phyloP scores from a whole-genome alignment of 768 basidiomycete species.

The Termitomyces sp. region DNA sequence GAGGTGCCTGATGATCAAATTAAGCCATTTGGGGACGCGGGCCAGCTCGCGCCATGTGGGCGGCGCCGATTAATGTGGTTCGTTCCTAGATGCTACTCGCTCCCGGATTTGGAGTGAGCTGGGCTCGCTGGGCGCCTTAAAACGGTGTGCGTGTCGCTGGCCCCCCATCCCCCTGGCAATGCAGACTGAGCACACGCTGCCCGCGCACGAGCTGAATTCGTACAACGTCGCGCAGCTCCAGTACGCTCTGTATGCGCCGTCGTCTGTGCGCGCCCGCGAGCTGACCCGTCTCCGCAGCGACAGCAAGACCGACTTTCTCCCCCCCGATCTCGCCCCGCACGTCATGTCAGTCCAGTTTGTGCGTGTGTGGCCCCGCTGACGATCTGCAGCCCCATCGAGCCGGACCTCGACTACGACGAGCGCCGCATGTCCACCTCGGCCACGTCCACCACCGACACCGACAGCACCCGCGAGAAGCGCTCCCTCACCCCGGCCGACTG shows the following conservation, averaged over 20 bases:
- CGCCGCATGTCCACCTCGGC: constrained; percentile 80
- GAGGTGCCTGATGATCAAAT: constrained; percentile 14
- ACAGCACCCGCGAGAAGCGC: constrained; percentile 64
- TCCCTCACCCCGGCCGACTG: constrained; percentile 50
- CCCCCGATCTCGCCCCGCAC: constrained; percentile 32
- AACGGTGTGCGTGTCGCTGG: constrained; percentile 12
- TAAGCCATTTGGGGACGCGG: constrained; percentile 10
- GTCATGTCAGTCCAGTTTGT: constrained; percentile 34
- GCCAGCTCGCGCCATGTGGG: too few species aligned
- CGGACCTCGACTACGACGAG: constrained; percentile 49
- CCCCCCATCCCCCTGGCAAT: constrained; percentile 26
- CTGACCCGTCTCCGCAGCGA: constrained; percentile 27
- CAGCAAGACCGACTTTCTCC: constrained; percentile 31
- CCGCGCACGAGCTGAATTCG: constrained; percentile 37
- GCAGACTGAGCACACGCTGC: constrained; percentile 47
- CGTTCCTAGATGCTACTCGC: not conserved
- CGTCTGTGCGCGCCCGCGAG: not conserved
- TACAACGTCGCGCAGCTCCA: constrained; percentile 65
- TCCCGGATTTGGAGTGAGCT: too few species aligned
- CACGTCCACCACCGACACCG: constrained; percentile 62
- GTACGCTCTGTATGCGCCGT: constrained; percentile 35
- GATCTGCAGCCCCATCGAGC: constrained; percentile 12
- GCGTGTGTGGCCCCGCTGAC: not conserved
- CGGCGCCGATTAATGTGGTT: too few species aligned
- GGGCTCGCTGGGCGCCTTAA: constrained; percentile 8